Conservation (phyloP, 345 rosid species). For the Toxicodendron radicans region DNA sequence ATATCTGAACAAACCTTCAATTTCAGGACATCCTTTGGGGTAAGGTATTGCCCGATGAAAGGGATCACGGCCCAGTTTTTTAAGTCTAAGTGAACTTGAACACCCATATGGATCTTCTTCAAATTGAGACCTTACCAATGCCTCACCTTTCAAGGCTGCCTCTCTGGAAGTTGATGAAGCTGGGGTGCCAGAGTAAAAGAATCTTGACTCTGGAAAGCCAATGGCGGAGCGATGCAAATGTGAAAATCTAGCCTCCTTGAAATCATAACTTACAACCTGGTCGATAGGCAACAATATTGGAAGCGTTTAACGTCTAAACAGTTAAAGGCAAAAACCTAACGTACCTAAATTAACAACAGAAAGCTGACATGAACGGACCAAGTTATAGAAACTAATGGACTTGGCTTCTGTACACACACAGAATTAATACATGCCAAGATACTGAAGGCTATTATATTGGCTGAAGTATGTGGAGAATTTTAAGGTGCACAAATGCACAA, state of each 20-base stretch:
- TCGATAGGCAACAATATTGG: conserved; percentile 1
- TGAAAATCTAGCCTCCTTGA: conserved; percentile 82
- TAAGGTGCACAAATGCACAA: neutral
- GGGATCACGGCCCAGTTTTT: conserved; percentile 88
- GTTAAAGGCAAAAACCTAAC: neutral
- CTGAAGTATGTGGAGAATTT: too few species aligned
- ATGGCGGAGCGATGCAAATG: conserved; percentile 80
- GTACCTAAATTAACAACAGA: neutral
- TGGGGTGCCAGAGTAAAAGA: conserved; percentile 77
- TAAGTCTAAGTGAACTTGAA: conserved; percentile 69
- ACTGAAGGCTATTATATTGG: too few species aligned
- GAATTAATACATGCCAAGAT: neutral
- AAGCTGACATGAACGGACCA: neutral
- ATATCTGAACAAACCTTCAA: conserved; percentile 70
- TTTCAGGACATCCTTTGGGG: conserved; percentile 91
- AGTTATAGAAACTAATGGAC: neutral
- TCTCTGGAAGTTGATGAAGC: conserved; percentile 55
- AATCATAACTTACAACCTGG: conserved; percentile 59
- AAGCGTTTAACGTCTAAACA: neutral
- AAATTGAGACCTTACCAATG: conserved; percentile 77
- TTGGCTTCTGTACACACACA: neutral
- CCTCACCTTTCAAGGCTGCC: conserved; percentile 84
- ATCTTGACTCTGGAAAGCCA: conserved; percentile 75
- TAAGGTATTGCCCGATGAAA: conserved; percentile 91
- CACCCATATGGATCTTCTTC: conserved; percentile 89